phyloP scores from a whole-genome alignment of 129 eudicot genomes.

The Cynara cardunculus region DNA sequence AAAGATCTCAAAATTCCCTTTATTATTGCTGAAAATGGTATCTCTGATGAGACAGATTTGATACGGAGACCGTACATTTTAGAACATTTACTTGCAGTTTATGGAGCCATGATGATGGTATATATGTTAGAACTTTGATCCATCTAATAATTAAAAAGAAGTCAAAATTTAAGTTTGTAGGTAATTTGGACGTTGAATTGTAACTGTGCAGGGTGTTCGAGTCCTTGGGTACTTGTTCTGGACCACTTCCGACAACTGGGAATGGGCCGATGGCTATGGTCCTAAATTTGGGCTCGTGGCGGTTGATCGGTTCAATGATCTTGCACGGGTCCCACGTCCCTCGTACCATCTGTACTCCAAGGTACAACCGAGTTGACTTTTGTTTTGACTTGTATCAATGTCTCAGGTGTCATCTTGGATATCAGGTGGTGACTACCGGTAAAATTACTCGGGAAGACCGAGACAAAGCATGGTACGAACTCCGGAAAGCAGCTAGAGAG shows the following conservation, averaged over 20 bases:
- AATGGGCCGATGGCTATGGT: constrained; percentile 99
- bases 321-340: constrained; percentile 91
- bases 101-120: constrained; percentile 94
- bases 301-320: constrained; percentile 86
- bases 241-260: constrained; percentile 99
- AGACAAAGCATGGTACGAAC: constrained; percentile 69
- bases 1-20: constrained; percentile 76
- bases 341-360: constrained; percentile 82
- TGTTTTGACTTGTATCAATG: constrained; percentile 6
- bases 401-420: constrained; percentile 14
- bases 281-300: constrained; percentile 98
- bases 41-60: constrained; percentile 90
- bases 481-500: constrained; percentile 72
- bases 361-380: constrained; percentile 32
- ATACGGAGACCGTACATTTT: constrained; percentile 79
- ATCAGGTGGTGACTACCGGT: constrained; percentile 74
- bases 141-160: neutral
- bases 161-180: neutral
- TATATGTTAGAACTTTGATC: neutral
- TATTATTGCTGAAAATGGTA: constrained; percentile 87
- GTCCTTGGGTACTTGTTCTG: constrained; percentile 90
- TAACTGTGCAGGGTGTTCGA: constrained; percentile 66
- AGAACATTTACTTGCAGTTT: constrained; percentile 86
- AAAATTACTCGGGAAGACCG: constrained; percentile 73
- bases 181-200: constrained; percentile 9